Conservation (phyloP, 2,329 filamentous ascomycete genomes). For the Cladorrhinum sp. region DNA sequence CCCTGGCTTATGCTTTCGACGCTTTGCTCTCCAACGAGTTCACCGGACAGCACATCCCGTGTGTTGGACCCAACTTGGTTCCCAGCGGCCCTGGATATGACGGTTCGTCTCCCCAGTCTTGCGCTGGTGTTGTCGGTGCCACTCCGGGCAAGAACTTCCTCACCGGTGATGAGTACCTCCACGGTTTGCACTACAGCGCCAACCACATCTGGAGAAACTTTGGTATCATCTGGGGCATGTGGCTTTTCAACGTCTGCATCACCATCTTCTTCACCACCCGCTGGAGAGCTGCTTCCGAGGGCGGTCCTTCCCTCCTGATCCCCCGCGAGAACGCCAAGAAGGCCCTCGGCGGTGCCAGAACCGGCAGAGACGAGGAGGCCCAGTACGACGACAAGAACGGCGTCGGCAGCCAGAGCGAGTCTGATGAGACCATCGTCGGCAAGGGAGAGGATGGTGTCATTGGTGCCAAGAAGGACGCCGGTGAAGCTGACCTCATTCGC, state of each 20-base stretch:
- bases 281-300: conserved; percentile 54
- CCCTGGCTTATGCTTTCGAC: conserved; percentile 68
- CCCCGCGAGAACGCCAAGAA: conserved; percentile 55
- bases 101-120: conserved; percentile 45
- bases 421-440: conserved; percentile 10
- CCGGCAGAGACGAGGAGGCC: conserved; percentile 48
- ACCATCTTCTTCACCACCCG: conserved; percentile 56
- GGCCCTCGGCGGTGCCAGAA: background rate
- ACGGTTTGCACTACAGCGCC: conserved; percentile 51
- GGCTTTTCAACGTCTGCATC: conserved; percentile 55
- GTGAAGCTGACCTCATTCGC: conserved; percentile 42
- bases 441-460: conserved; percentile 11
- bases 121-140: conserved; percentile 58
- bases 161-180: conserved; percentile 57
- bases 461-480: background rate
- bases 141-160: conserved; percentile 46
- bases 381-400: conserved; percentile 25
- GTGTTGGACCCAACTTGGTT: conserved; percentile 48
- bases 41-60: conserved; percentile 51
- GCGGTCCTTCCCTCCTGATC: conserved; percentile 55
- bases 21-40: conserved; percentile 70
- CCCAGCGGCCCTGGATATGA: conserved; percentile 49
- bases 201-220: conserved; percentile 58
- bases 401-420: conserved; percentile 11
- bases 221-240: conserved; percentile 62